Percentiles rank a stretch among this genome's conserved stretches.
These are phyloP conservation scores for Exophiala sp. DNA, from an alignment of 2,329 filamentous ascomycete species.

Conservation along the genomic window DNA sequence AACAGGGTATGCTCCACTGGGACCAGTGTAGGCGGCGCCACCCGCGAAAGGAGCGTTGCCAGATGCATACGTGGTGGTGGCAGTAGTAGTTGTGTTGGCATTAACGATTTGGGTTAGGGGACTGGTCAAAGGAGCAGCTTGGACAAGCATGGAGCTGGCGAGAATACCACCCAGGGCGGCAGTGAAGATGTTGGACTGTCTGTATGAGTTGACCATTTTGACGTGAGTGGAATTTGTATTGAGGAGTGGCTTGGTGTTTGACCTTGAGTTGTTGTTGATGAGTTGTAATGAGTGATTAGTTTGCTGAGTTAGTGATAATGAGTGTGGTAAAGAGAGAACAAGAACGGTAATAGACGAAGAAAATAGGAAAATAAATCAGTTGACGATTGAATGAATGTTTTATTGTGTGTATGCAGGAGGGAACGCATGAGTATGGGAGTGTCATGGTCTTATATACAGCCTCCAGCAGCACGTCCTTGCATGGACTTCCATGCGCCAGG, in stretches of 20 bases:
- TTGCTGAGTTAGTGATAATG: too few species aligned
- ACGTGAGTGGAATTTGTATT: too few species aligned
- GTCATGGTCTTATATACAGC: slow-evolving; percentile 10
- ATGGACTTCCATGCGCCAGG: neutral
- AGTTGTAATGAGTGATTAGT: slow-evolving; percentile 4
- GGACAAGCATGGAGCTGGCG: slow-evolving; percentile 6
- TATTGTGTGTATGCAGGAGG: slow-evolving; percentile 16
- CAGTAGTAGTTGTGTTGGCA: too few species aligned
- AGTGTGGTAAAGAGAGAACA: slow-evolving; percentile 15
- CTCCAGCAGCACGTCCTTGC: neutral
- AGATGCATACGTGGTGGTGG: neutral
- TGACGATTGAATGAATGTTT: slow-evolving; percentile 12
- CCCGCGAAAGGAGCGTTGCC: neutral
- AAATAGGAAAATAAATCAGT: slow-evolving; percentile 26
- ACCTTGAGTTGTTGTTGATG: neutral
- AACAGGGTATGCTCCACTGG: slow-evolving; percentile 2
- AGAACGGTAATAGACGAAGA: slow-evolving; percentile 16
- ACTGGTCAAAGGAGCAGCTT: slow-evolving; percentile 12
- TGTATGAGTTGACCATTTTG: slow-evolving; percentile 3
- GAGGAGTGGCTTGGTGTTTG: too few species aligned
- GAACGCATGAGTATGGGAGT: slow-evolving; percentile 1
- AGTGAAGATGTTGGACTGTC: slow-evolving; percentile 3
- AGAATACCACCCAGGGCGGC: slow-evolving; percentile 10
- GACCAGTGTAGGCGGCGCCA: neutral
- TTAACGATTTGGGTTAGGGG: too few species aligned